Evolutionary conservation across 2,329 filamentous ascomycete species (phyloP), one percentile per base, ranked within the genome.

Genomic region (Onygenales sp.): DNA sequence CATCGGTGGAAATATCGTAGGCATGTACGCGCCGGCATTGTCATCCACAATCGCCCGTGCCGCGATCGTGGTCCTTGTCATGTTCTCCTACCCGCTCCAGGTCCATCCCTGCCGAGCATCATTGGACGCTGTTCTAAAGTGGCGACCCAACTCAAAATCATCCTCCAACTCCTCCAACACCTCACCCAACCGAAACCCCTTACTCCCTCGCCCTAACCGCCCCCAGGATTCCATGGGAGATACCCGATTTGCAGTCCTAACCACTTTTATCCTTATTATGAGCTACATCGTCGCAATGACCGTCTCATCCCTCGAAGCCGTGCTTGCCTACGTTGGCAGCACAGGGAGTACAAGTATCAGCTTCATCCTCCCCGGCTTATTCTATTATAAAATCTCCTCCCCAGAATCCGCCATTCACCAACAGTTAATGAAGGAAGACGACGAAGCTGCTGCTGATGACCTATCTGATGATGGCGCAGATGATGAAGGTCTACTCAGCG

Each of bases 351-450:
- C 93, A 0, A 89, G 89, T 57, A 98, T 98, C 63, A 95, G 89
- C 57, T 98, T 98, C 68, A 97, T 98, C 59, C 78, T 98, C 0
- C 93, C 93, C 0, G 93, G 93, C 0, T 73, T 98, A 3, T 98
- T 98, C 70, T 98, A 97, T 71, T 98, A 97, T 74, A 97, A 97
- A 72, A 97, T 98, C 56, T 94, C 89, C 10, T 84, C 89, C 27
- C 93, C 93, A 0, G 86, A 95, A 53, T 92, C 88, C 44, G 80
- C 85, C 32, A 83, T 92, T 58, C 90, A 96, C 62, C 92, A 95
- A 67, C 82, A 86, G 11, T 75, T 97, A 8, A 76, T 89, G 58
- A 97, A 97, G 68, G 90, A 93, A 64, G 89, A 96, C 60, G 93
- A 97, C 62, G 85, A 87, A 48, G 78, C 77, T 0, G 73, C 81